Evolutionary conservation across 2,329 filamentous ascomycete species (phyloP), one percentile per base, ranked within the genome.

Genomic region (Teratosphaeria destructans): DNA sequence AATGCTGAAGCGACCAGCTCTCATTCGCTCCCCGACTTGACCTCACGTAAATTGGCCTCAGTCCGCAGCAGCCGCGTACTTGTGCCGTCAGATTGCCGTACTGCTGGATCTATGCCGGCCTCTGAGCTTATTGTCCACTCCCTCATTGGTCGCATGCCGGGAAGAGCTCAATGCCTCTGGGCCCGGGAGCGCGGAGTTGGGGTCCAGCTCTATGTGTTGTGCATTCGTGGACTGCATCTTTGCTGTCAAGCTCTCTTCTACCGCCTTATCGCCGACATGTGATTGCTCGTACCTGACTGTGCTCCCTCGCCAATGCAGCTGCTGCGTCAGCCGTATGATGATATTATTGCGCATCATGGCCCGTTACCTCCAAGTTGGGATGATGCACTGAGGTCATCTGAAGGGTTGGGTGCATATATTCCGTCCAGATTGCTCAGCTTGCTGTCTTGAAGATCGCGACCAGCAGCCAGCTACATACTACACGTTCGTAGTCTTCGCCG

Each of bases 61-160:
- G 32, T 39, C 55, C 55, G 59, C 58, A 57, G 57, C 57, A 55
- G 16, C 57, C 57, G 57, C 58, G 54, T 34, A 14, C 11, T 39
- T 37, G 19, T 57, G 11, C 56, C 26, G 52, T 32, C 49, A 60
- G 59, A 60, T 58, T 60, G 52, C 59, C 59, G 59, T 37, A n/a
- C 53, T 54, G 53, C 53, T 37, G 12, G 53, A 37, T 37, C 34
- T 37, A 8, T 16, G 53, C 53, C 53, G 53, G 26, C 23, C 19
- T 7, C 16, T 23, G 34, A 54, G 53, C 53, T 54, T 54, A 54
- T 54, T 34, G 19, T 6, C 19, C 14, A 37, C 12, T 23, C 7
- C 32, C 27, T 37, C 53, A 54, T 54, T 54, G 53, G 53, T 19
- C 23, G 12, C 27, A n/a, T 54, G 8, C 53, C 10, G 10, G 27